Evolutionary conservation across 2,329 filamentous ascomycete genomes (phyloP).

Genomic region (Epichloe coenophiala): DNA sequence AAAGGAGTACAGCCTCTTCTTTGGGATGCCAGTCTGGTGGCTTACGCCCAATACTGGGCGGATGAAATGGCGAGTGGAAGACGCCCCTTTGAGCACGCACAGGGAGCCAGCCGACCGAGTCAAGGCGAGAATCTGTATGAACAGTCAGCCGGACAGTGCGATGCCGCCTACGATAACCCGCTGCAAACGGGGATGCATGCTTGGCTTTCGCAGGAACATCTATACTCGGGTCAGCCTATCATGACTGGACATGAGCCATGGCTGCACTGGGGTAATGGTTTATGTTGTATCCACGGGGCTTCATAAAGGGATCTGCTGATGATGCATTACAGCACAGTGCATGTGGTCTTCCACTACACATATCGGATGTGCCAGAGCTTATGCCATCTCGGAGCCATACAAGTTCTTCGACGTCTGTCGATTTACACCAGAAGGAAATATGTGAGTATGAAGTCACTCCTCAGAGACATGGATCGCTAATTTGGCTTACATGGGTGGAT

Average conservation of each 20-base stretch:
- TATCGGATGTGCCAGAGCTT: slow-evolving; percentile 21
- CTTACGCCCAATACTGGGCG: slow-evolving; percentile 22
- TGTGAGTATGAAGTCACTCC: slow-evolving; percentile 14
- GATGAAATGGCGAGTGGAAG: slow-evolving; percentile 17
- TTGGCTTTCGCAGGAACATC: slow-evolving; percentile 19
- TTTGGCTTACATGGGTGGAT: neutral
- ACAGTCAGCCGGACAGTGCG: slow-evolving; percentile 17
- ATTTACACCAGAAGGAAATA: slow-evolving; percentile 21
- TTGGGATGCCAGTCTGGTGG: slow-evolving; percentile 18
- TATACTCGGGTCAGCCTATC: slow-evolving; percentile 18
- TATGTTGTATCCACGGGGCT: neutral
- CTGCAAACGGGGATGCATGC: slow-evolving; percentile 16
- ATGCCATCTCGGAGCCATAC: slow-evolving; percentile 17
- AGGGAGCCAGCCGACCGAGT: slow-evolving; percentile 15
- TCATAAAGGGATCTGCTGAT: neutral
- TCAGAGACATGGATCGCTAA: neutral
- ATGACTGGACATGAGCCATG: slow-evolving; percentile 19
- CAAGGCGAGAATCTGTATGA: slow-evolving; percentile 23
- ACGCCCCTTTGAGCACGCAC: slow-evolving; percentile 19
- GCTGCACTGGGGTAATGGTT: slow-evolving; percentile 22
- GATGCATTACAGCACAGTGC: slow-evolving; percentile 17
- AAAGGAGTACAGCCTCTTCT: slow-evolving; percentile 15
- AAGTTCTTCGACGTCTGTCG: slow-evolving; percentile 22
- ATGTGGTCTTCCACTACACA: slow-evolving; percentile 22
- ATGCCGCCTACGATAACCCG: slow-evolving; percentile 16